phyloP scores from a whole-genome alignment of 2,329 filamentous ascomycete species.

The Xylaria sp. region DNA sequence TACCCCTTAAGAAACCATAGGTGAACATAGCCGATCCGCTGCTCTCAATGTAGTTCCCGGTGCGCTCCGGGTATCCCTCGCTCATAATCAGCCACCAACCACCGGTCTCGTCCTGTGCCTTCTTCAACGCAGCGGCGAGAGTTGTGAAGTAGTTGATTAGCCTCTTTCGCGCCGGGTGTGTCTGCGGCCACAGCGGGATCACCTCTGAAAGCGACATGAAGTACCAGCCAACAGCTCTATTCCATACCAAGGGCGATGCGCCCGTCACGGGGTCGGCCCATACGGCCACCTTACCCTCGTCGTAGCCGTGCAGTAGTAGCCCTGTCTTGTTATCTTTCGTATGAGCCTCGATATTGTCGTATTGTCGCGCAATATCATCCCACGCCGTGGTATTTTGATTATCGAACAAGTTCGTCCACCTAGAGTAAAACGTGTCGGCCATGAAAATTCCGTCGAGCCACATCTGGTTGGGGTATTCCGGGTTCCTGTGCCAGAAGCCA shows the following conservation, averaged over 20 bases:
- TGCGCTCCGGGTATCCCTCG: conserved; percentile 56
- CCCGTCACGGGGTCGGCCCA: conserved; percentile 62
- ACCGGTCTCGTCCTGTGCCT: conserved; percentile 56
- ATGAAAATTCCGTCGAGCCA: conserved; percentile 68
- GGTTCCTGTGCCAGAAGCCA: conserved; percentile 66
- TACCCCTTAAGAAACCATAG: conserved; percentile 62
- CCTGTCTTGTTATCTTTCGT: conserved; percentile 53
- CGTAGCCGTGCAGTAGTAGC: conserved; percentile 64
- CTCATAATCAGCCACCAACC: conserved; percentile 71
- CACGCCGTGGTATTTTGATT: conserved; percentile 55
- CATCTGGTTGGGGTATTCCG: conserved; percentile 58
- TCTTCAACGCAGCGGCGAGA: conserved; percentile 56
- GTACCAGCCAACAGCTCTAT: conserved; percentile 62
- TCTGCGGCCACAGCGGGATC: conserved; percentile 56
- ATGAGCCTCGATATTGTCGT: conserved; percentile 56
- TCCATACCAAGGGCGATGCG: conserved; percentile 63
- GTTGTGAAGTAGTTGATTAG: conserved; percentile 56
- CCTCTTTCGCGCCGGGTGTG: conserved; percentile 52
- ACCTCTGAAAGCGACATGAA: conserved; percentile 61
- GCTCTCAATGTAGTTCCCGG: conserved; percentile 70
- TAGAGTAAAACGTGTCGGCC: conserved; percentile 58
- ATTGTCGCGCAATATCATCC: conserved; percentile 57
- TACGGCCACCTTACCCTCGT: conserved; percentile 56
- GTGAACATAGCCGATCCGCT: conserved; percentile 69
- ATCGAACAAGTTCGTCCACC: conserved; percentile 55